phyloP scores from a whole-genome alignment of 495 filamentous ascomycete genomes.

The Stereocaulon alpinum region DNA sequence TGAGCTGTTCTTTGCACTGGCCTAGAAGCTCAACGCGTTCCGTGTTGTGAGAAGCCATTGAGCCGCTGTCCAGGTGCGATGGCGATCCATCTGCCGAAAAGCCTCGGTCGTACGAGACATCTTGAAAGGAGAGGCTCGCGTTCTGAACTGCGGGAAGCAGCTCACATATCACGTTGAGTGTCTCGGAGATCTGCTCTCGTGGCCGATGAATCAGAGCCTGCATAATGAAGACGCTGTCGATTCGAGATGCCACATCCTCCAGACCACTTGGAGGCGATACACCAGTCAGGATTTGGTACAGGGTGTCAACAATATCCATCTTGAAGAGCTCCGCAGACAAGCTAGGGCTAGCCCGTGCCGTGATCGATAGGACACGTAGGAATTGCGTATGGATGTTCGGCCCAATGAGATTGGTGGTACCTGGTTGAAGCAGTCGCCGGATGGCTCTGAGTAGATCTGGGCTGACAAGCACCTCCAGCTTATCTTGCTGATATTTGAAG shows the following conservation, averaged over 20 bases:
- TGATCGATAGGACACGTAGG: conserved; percentile 78
- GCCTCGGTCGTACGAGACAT: conserved; percentile 42
- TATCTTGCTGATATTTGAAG: conserved; percentile 76
- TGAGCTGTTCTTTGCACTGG: conserved; percentile 73
- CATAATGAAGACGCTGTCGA: conserved; percentile 97
- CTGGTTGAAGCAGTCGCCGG: conserved; percentile 81
- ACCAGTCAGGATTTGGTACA: conserved; percentile 95
- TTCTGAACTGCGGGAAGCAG: conserved; percentile 61
- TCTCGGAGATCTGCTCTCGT: conserved; percentile 94
- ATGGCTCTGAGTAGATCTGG: conserved; percentile 77
- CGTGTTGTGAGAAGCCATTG: conserved; percentile 57
- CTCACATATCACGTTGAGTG: conserved; percentile 95
- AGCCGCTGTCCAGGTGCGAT: conserved; percentile 31
- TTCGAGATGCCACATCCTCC: conserved; percentile 75
- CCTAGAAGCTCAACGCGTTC: conserved; percentile 68
- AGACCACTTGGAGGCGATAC: conserved; percentile 77
- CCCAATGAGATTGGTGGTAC: conserved; percentile 91
- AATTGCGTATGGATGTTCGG: conserved; percentile 96
- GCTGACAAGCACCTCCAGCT: conserved; percentile 85
- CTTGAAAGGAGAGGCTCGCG: conserved; percentile 39
- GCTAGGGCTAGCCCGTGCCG: conserved; percentile 73
- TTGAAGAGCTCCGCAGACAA: conserved; percentile 86
- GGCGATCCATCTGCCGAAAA: conserved; percentile 31
- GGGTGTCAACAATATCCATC: conserved; percentile 94
- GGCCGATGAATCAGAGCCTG: conserved; percentile 94